Percentiles rank a stretch among this genome's conserved stretches.
Evolutionary conservation across 495 filamentous ascomycete species (phyloP).

Genomic region (Aspergillus affinis): DNA sequence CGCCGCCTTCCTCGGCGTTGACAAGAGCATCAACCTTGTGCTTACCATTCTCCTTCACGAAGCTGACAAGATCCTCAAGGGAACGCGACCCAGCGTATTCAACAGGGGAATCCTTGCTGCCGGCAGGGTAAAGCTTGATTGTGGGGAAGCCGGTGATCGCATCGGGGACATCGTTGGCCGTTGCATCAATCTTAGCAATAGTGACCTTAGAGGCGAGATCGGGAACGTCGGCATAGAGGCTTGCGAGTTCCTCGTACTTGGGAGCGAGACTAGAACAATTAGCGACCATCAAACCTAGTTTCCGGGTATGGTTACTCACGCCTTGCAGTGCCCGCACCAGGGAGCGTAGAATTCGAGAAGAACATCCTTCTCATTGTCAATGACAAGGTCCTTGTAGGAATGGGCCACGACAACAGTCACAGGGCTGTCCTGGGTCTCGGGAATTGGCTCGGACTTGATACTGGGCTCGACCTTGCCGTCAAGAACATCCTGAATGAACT

Average conservation of each 20-base stretch:
- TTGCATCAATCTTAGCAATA: conserved; percentile 98
- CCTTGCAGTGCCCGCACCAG: conserved; percentile 99
- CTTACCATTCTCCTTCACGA: conserved; percentile 93
- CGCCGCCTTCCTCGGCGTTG: conserved; percentile 35
- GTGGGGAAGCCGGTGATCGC: conserved; percentile 98
- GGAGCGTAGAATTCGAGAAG: conserved; percentile 98
- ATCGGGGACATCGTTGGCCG: conserved; percentile 93
- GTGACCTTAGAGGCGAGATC: conserved; percentile 80
- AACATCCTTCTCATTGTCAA: conserved; percentile 95
- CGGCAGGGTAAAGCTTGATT: conserved; percentile 96
- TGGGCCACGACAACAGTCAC: conserved; percentile 90
- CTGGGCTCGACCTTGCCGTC: conserved; percentile 88
- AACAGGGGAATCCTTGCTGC: conserved; percentile 78
- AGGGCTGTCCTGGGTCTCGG: conserved; percentile 89
- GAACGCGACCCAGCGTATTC: conserved; percentile 88
- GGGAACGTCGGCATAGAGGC: conserved; percentile 67
- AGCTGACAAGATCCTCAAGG: conserved; percentile 89
- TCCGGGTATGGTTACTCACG: conserved; percentile 40
- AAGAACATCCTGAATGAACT: conserved; percentile 86
- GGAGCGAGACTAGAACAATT: conserved; percentile 54
- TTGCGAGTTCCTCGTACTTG: conserved; percentile 80
- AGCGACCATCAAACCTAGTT: conserved; percentile 10
- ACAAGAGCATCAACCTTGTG: conserved; percentile 68
- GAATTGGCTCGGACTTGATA: conserved; percentile 97
- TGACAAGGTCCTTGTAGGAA: conserved; percentile 88